Conservation (phyloP, 1,139 yeast species). For the Saccharomycopsis hybrid region DNA sequence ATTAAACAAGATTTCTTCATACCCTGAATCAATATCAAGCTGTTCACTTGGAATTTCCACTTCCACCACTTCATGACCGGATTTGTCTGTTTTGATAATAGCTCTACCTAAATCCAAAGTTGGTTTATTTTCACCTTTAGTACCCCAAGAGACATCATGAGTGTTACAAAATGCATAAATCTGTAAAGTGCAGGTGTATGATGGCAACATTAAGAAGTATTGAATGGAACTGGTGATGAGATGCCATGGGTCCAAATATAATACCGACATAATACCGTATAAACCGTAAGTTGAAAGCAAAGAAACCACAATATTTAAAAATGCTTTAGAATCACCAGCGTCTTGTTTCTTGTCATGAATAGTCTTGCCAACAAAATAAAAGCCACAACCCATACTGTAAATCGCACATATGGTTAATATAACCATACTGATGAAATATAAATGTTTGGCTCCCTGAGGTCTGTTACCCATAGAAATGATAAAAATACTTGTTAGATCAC, state of each 20-base stretch:
- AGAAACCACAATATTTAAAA: conserved; percentile 78
- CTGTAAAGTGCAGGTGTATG: conserved; percentile 84
- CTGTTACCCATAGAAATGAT: conserved; percentile 92
- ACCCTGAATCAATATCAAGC: conserved; percentile 82
- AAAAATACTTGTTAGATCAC: conserved; percentile 77
- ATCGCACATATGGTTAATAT: conserved; percentile 71
- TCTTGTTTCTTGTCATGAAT: conserved; percentile 30
- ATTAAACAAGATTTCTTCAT: conserved; percentile 69
- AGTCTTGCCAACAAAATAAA: conserved; percentile 65
- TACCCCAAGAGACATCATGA: conserved; percentile 97
- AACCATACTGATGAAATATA: conserved; percentile 67
- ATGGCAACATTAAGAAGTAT: conserved; percentile 83
- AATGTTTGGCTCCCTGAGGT: conserved; percentile 80
- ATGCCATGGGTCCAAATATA: conserved; percentile 95
- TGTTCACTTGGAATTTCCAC: conserved; percentile 85
- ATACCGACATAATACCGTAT: conserved; percentile 67
- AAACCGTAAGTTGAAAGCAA: conserved; percentile 88
- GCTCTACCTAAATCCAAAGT: conserved; percentile 62
- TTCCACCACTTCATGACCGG: conserved; percentile 58
- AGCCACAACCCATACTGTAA: conserved; percentile 77
- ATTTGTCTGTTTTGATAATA: conserved; percentile 44
- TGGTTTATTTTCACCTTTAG: conserved; percentile 83
- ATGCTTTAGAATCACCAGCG: conserved; percentile 39
- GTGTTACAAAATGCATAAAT: conserved; percentile 94
- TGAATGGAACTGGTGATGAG: conserved; percentile 77